A percentile compares a stretch with the other conserved stretches of the same genome.
phyloP scores from a whole-genome alignment of 345 rosid genomes.

The Salix udensis region DNA sequence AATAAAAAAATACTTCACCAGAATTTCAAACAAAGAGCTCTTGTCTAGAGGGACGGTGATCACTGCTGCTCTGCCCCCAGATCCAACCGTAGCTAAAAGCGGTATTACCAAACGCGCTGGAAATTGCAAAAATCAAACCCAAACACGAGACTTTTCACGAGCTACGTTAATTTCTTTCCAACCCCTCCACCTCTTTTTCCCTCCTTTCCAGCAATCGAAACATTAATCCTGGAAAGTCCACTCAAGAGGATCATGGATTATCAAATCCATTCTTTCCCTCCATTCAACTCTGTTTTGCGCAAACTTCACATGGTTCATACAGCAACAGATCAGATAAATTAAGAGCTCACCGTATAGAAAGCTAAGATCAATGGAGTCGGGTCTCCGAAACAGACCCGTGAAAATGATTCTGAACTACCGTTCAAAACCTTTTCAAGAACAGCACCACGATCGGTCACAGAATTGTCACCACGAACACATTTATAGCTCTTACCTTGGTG shows the following conservation, averaged over 20 bases:
- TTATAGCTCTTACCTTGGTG: not conserved
- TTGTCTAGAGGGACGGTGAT: not conserved
- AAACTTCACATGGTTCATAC: not conserved
- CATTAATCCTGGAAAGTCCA: not conserved
- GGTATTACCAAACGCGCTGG: not conserved
- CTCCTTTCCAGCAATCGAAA: not conserved
- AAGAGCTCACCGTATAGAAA: not conserved
- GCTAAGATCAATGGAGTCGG: not conserved
- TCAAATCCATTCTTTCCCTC: not conserved
- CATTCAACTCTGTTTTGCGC: not conserved
- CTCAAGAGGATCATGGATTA: not conserved
- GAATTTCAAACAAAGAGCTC: no score
- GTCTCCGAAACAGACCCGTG: not conserved
- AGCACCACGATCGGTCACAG: not conserved
- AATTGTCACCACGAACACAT: not conserved
- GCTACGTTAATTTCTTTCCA: not conserved
- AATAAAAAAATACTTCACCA: no score
- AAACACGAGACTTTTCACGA: not conserved
- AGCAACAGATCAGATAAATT: not conserved
- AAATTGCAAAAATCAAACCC: not conserved
- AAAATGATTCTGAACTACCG: not conserved
- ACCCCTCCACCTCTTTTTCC: not conserved
- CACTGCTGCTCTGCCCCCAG: not conserved
- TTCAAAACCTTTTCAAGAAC: not conserved
- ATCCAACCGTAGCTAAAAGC: not conserved